Evolutionary conservation across 2,329 filamentous ascomycete genomes (phyloP), one percentile per base, ranked within the genome.

Genomic region (Colletotrichum sp.): DNA sequence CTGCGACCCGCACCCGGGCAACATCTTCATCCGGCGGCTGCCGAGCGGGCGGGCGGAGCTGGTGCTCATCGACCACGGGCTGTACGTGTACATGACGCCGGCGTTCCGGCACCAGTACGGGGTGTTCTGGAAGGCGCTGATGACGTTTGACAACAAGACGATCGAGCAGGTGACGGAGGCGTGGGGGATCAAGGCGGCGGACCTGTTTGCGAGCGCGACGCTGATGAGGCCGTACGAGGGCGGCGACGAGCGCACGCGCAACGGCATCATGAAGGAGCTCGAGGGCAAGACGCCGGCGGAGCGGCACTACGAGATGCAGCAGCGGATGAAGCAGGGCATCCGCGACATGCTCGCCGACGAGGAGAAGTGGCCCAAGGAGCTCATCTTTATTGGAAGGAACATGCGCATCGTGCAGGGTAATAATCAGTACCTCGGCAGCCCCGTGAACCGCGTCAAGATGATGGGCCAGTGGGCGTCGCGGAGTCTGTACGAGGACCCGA

Each of bases 1-100:
- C 86, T 98, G 96, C 84, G 97, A 99, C 82, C 97, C 97, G 12
- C 97, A 99, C 81, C 97, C 97, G 2, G 96, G 96, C 33, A 99
- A 99, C 84, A 97, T 98, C 82, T 98, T 99, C 85, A 93, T 98
- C 80, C 93, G 97, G 11, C 93, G 97, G 11, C 88, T 95, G 18
- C 94, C 95, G 2, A 92, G 89, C 57, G 96, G 96, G n/a, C 89
- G 91, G 57, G 90, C 96, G 1, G 95, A 99, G 85, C 89, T 99
- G 34, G 96, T 98, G 1, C 92, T 99, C 43, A 98, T 99, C 81
- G 97, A 99, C 83, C 97, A 99, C 83, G 97, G 97, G 0, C 91
- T 99, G 8, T 99, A 99, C 85, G 95, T 98, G 70, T 93, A 94
- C 83, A 97, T 98, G 94, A 88, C 91, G 29, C 93, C 94, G 2